Base-by-base conservation (phyloP, 805 yeast species). In the Cyberlindnera nakhonratchasimensis region DNA sequence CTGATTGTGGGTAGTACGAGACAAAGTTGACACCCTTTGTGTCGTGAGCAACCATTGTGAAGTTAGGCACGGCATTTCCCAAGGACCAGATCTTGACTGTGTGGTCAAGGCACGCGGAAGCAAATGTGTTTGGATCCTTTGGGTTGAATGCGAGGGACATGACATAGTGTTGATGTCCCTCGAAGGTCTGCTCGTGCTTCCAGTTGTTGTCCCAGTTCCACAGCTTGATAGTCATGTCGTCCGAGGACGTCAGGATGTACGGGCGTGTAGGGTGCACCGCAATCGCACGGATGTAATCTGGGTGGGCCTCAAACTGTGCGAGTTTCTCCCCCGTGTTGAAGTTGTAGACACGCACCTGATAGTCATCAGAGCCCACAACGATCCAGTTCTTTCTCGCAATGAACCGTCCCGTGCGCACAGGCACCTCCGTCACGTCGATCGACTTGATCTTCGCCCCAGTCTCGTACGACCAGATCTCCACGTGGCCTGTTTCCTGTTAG, bases 171-270 rank as follows among this genome's bases (percentile, higher is more conserved):
- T 80, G 87, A 65, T 93, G 99, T 45, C 99, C 98, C 66, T 87
- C 96, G 62, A 86, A 93, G 28, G 82, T 79, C 64, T 87, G 97
- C 63, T 87, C 93, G 52, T 84, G 67, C 54, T 79, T 79, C 99
- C 99, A 93, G 59, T 77, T 79, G 59, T 80, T 79, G 43, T 93
- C 99, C 99, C 99, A 93, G 65, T 93, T 90, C 98, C 98, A 93
- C 61, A 90, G 74, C 66, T 83, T 88, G 61, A 93, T 79, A 31
- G 95, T 78, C 72, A 86, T 79, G 63, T 93, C 99, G 67, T 93
- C 99, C 35, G 91, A 81, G 29, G 89, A 86, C 3, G 97, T 85
- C 55, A 93, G 72, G 38, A 93, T 74, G 56, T 85, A 86, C 19
- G 98, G 95, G 67, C 86, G 86, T 14, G 91, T 74, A 32, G 98